A percentile compares a stretch with the other conserved stretches of the same genome.
phyloP scores from a whole-genome alignment of 371 early-diverging fungal genomes.

The Rhizopus stolonifer region DNA sequence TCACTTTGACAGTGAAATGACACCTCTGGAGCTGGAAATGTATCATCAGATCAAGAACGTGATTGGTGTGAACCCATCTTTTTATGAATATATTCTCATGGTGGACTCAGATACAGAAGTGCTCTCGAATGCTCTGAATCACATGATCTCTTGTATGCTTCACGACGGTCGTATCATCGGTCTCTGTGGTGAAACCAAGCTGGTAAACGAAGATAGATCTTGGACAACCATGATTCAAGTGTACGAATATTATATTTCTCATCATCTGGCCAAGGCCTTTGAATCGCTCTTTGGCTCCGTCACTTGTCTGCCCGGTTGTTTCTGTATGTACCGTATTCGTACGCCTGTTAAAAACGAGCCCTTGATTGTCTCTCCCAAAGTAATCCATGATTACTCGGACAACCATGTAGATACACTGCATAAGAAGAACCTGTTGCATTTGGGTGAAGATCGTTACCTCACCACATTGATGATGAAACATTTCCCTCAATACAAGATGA shows the following conservation, averaged over 20 bases:
- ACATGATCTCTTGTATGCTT: constrained; percentile 85
- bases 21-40: constrained; percentile 91
- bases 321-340: constrained; percentile 93
- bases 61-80: constrained; percentile 83
- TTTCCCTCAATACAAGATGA: constrained; percentile 97
- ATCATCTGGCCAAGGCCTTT: constrained; percentile 97
- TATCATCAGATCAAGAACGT: constrained; percentile 92
- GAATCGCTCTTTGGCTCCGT: constrained; percentile 99
- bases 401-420: constrained; percentile 96
- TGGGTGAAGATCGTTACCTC: constrained; percentile 86
- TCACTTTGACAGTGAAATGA: constrained; percentile 89
- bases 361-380: constrained; percentile 85
- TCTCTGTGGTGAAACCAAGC: constrained; percentile 90
- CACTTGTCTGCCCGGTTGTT: constrained; percentile 96
- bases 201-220: constrained; percentile 85
- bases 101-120: constrained; percentile 97
- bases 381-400: constrained; percentile 95
- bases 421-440: constrained; percentile 81
- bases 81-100: constrained; percentile 93
- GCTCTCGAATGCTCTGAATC: constrained; percentile 77
- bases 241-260: constrained; percentile 98
- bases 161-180: constrained; percentile 91
- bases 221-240: constrained; percentile 99
- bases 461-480: constrained; percentile 98
- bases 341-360: constrained; percentile 84